phyloP scores from a whole-genome alignment of 345 rosid species.

The Eucalyptus cloeziana region DNA sequence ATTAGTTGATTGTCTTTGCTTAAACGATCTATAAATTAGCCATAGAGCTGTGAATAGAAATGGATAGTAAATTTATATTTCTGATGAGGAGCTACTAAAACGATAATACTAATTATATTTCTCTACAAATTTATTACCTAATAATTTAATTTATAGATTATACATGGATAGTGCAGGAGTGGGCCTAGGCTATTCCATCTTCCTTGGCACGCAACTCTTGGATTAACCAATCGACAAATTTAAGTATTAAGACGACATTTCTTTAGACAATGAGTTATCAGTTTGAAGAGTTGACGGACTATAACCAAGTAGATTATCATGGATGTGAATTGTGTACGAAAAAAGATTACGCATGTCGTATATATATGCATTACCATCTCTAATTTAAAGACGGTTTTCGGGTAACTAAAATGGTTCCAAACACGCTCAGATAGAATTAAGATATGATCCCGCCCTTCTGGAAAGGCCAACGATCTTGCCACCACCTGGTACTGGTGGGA shows the following conservation, averaged over 20 bases:
- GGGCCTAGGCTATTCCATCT: neutral
- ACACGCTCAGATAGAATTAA: no score
- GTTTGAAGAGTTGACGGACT: no score
- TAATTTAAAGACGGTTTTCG: rapidly evolving
- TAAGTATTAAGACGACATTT: no score
- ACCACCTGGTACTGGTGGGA: neutral
- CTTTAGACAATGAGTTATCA: no score
- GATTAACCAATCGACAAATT: no score
- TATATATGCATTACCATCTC: neutral
- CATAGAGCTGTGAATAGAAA: neutral
- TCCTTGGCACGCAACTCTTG: no score
- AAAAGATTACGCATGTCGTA: neutral
- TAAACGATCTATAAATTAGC: neutral
- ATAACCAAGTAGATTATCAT: no score
- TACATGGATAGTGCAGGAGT: neutral
- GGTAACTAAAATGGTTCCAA: neutral
- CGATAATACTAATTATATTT: no score
- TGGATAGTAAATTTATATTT: neutral
- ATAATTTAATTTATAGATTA: no score
- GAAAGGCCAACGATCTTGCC: neutral
- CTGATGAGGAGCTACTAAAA: no score
- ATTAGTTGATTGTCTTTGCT: neutral
- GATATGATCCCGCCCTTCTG: neutral
- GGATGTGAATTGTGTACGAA: no score
- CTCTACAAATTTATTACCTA: neutral